These are phyloP conservation scores for Aspergillus egyptiacus DNA, from an alignment of 495 filamentous ascomycete genomes.

Conservation along the genomic window DNA sequence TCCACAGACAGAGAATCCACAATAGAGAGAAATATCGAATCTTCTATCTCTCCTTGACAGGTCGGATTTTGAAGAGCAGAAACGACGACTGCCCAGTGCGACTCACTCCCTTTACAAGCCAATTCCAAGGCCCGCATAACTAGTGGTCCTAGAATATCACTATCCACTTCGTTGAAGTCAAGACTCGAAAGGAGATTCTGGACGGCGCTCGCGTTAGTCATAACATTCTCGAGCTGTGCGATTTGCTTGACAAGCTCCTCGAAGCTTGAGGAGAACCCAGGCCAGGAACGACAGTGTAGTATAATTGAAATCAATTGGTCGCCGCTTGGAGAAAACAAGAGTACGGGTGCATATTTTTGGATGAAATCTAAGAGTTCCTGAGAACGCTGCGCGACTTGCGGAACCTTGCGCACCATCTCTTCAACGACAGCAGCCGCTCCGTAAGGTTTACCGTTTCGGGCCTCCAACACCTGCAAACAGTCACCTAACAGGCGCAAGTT, in stretches of 20 bases:
- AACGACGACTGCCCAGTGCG: slow-evolving; percentile 41
- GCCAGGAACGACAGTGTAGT: slow-evolving; percentile 35
- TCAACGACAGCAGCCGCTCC: slow-evolving; percentile 64
- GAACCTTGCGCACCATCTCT: slow-evolving; percentile 39
- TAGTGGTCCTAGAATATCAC: slow-evolving; percentile 29
- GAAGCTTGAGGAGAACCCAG: slow-evolving; percentile 36
- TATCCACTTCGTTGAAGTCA: slow-evolving; percentile 35
- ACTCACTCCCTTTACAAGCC: slow-evolving; percentile 33
- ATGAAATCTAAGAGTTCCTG: slow-evolving; percentile 38
- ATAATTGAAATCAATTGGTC: slow-evolving; percentile 39
- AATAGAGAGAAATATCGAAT: slow-evolving; percentile 37
- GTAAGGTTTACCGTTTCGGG: slow-evolving; percentile 75
- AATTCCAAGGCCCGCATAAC: slow-evolving; percentile 33
- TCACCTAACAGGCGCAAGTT: slow-evolving; percentile 40
- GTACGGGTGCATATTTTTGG: slow-evolving; percentile 40
- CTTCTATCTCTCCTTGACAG: slow-evolving; percentile 36
- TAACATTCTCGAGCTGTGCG: slow-evolving; percentile 33
- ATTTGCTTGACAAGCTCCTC: slow-evolving; percentile 35
- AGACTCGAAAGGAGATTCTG: slow-evolving; percentile 38
- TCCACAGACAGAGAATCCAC: slow-evolving; percentile 35
- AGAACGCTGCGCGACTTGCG: slow-evolving; percentile 32
- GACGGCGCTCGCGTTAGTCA: slow-evolving; percentile 35
- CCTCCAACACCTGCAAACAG: slow-evolving; percentile 45
- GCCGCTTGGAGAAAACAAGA: slow-evolving; percentile 52
- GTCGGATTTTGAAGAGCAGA: slow-evolving; percentile 42